Conservation (phyloP, 2,329 filamentous ascomycete species). For the Rasamsonia emersonii region DNA sequence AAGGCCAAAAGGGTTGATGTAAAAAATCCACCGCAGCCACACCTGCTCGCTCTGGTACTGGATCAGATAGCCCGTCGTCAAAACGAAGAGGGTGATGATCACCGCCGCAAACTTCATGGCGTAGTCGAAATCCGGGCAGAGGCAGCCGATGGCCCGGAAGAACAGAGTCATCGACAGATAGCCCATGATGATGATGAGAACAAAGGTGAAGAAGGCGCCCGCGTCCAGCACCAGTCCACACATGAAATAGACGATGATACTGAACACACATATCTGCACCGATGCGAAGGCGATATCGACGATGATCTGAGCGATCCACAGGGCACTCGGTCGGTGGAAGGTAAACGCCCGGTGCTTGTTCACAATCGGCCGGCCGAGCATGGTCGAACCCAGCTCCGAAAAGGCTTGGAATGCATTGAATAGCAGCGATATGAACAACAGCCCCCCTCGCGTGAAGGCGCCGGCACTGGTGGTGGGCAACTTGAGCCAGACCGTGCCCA, state of each 20-base stretch:
- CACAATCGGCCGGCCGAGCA: conserved; percentile 67
- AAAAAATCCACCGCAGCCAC: conserved; percentile 63
- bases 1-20: conserved; percentile 65
- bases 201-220: conserved; percentile 70
- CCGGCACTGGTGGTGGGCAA: conserved; percentile 56
- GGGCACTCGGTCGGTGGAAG: conserved; percentile 70
- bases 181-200: conserved; percentile 58
- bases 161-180: conserved; percentile 69
- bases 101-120: conserved; percentile 75
- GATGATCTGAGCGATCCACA: conserved; percentile 76
- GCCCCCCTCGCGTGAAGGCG: conserved; percentile 72
- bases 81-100: conserved; percentile 71
- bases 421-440: conserved; percentile 69
- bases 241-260: conserved; percentile 74
- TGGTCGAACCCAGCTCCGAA: conserved; percentile 64
- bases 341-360: conserved; percentile 80
- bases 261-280: conserved; percentile 62
- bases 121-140: conserved; percentile 74
- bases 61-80: conserved; percentile 76
- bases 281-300: conserved; percentile 68
- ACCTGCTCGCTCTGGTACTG: conserved; percentile 66
- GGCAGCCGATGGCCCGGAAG: conserved; percentile 65
- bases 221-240: conserved; percentile 59
- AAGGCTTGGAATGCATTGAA: conserved; percentile 88
- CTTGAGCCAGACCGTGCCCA: conserved; percentile 71